Evolutionary conservation across 2,329 filamentous ascomycete genomes (phyloP).

Genomic region (Knufia fluminis): DNA sequence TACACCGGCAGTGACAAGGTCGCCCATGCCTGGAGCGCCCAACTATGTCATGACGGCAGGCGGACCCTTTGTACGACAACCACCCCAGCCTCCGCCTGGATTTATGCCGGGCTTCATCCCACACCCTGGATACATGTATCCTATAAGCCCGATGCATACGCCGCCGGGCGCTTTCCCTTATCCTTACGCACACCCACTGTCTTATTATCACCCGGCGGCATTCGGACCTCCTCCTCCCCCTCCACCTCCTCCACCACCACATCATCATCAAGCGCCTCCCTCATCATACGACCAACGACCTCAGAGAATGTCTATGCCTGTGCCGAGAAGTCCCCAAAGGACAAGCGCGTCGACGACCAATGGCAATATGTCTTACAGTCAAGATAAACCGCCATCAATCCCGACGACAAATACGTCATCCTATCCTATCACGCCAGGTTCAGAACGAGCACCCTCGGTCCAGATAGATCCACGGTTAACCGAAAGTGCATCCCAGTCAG

Average conservation of each 20-base stretch:
- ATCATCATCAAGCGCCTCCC: conserved; percentile 19
- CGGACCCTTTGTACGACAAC: conserved; percentile 44
- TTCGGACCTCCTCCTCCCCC: conserved; percentile 8
- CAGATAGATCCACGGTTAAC: conserved; percentile 29
- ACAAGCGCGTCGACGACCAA: neutral
- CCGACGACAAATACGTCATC: neutral
- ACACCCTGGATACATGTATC: conserved; percentile 32
- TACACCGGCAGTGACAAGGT: conserved; percentile 69
- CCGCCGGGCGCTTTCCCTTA: conserved; percentile 29
- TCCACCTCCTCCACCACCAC: conserved; percentile 12
- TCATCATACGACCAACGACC: conserved; percentile 22
- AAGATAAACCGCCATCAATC: conserved; percentile 2
- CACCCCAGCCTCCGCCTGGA: conserved; percentile 30
- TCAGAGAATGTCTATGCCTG: conserved; percentile 10
- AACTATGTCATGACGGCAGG: conserved; percentile 43
- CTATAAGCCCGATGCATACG: conserved; percentile 37
- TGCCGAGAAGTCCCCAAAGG: conserved; percentile 1
- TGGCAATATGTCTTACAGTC: neutral
- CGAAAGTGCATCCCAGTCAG: neutral
- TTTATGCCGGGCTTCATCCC: conserved; percentile 29
- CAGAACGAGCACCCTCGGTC: conserved; percentile 2
- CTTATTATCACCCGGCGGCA: conserved; percentile 14
- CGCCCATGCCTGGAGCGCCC: conserved; percentile 53
- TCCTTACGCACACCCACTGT: conserved; percentile 15
- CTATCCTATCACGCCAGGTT: conserved; percentile 7